Evolutionary conservation across 139 green algal species (phyloP).

Genomic region (Deuterostichococcus epilithicus): DNA sequence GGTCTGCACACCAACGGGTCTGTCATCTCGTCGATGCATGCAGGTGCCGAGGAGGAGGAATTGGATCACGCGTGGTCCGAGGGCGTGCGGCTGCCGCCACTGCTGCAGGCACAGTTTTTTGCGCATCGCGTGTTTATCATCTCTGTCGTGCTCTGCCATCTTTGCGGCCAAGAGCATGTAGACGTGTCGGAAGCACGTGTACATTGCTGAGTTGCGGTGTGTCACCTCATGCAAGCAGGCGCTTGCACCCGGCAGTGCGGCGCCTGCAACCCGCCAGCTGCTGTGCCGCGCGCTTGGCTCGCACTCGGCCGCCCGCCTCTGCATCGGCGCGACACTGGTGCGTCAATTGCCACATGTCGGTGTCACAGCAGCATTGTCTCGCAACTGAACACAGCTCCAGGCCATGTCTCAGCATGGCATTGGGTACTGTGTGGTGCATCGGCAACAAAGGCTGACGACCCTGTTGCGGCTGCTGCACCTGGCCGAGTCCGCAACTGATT

Average conservation of each 20-base stretch:
- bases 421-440: neutral
- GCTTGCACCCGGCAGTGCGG: neutral
- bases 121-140: too few relatives aligned
- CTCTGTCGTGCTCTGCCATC: too few relatives aligned
- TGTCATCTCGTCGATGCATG: neutral
- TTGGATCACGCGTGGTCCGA: neutral
- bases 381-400: too few relatives aligned
- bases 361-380: too few relatives aligned
- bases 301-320: neutral
- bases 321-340: neutral
- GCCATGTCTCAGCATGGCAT: too few relatives aligned
- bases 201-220: too few relatives aligned
- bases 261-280: neutral
- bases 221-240: neutral
- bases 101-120: conserved; percentile 14
- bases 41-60: neutral
- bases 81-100: conserved; percentile 24
- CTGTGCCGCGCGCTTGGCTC: neutral
- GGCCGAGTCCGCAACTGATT: too few relatives aligned
- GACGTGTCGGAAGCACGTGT: too few relatives aligned
- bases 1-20: too few relatives aligned
- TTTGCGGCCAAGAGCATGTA: too few relatives aligned
- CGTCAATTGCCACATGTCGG: too few relatives aligned
- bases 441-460: neutral
- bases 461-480: too few relatives aligned